Evolutionary conservation across 495 filamentous ascomycete species (phyloP), one percentile per base, ranked within the genome.

Genomic region (Parmelia sp.): DNA sequence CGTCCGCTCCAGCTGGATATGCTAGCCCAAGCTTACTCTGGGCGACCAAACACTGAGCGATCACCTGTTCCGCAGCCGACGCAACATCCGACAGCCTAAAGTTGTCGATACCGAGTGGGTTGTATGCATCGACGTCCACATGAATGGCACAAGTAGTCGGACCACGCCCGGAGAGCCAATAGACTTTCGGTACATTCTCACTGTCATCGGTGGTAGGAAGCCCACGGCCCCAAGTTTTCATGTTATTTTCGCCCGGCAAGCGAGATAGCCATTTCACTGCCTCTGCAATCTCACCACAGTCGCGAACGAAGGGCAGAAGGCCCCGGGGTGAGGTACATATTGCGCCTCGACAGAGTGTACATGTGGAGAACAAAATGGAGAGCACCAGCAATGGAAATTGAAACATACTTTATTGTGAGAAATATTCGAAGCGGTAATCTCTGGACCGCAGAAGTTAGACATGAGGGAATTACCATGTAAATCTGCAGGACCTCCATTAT

Each of bases 181-280:
- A 57, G 17, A 45, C 7, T 19, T 57, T 63, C 23, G 61, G 61
- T 44, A 63, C 31, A 3, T 63, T 40, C 12, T 57, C 25, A 12
- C 27, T 25, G 49, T 57, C 23, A 3, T 25, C 21, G 1, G 21
- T 56, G 0, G 27, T 47, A 1, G 51, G 3, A 23, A 63, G 6
- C 19, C 33, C 29, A 19, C 61, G 37, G 37, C 61, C 61, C 17
- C 39, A 63, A 40, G 55, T 37, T 17, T 63, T 63, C 21, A 56
- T 53, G 0, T 8, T 31, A 37, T 57, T 47, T 27, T 57, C 35
- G 21, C 39, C 53, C 0, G 61, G 61, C 6, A 57, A 3, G 35
- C n/a, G 21, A 57, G 37, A 23, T 8, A 57, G 27, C 8, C 25
- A 19, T 21, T 6, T n/a, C 35, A 63, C 31, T 19, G 27, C 29